Percentiles rank a stretch among this genome's conserved stretches.
Conservation (phyloP, 345 rosid species). For the Cardamine chenopodiifolia region DNA sequence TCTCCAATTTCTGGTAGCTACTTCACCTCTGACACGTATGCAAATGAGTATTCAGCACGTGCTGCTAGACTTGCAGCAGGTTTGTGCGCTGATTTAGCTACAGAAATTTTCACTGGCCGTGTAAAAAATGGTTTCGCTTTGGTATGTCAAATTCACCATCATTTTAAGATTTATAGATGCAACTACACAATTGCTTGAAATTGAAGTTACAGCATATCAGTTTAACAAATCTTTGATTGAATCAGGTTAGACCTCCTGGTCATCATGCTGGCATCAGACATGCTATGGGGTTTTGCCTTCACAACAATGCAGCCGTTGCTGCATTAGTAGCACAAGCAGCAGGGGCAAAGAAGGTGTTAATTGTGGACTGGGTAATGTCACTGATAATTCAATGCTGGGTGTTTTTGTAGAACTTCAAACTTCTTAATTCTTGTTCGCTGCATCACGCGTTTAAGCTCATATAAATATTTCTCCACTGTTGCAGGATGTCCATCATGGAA, state of each 20-base stretch:
- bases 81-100: slow-evolving; percentile 91
- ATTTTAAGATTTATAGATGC: neutral
- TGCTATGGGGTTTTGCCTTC: slow-evolving; percentile 99
- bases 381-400: slow-evolving; percentile 36
- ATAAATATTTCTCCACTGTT: slow-evolving; percentile 26
- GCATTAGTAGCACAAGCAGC: slow-evolving; percentile 89
- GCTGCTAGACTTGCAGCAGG: slow-evolving; percentile 99
- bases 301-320: slow-evolving; percentile 98
- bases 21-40: slow-evolving; percentile 95
- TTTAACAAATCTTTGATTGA: slow-evolving; percentile 14
- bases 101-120: slow-evolving; percentile 72
- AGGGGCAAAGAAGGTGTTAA: slow-evolving; percentile 90
- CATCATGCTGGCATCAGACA: slow-evolving; percentile 96
- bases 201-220: slow-evolving; percentile 6
- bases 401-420: slow-evolving; percentile 13
- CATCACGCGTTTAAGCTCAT: slow-evolving; percentile 2
- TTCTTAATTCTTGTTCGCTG: slow-evolving; percentile 1
- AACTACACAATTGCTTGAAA: neutral
- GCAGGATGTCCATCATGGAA: slow-evolving; percentile 99
- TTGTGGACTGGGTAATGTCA: slow-evolving; percentile 87
- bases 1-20: slow-evolving; percentile 59
- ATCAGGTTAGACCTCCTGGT: slow-evolving; percentile 96
- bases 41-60: slow-evolving; percentile 93
- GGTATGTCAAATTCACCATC: slow-evolving; percentile 54
- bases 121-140: slow-evolving; percentile 92